Conservation (phyloP, 257 asterid species). For the Solanum verrucosum region DNA sequence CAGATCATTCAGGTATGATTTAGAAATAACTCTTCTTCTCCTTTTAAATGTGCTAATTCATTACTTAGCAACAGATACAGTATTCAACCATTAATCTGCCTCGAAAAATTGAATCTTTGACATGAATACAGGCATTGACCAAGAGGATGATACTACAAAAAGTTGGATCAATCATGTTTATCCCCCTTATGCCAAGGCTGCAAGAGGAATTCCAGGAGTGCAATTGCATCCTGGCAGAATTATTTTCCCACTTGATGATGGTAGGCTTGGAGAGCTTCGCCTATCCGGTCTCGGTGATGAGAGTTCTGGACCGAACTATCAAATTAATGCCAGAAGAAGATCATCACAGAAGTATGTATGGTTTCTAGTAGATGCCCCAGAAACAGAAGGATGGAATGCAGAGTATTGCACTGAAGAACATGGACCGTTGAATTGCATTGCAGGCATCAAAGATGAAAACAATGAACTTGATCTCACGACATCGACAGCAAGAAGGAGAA, state of each 20-base stretch:
- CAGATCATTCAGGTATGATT: constrained; percentile 31
- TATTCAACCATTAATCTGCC: not conserved
- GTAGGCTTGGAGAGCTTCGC: constrained; percentile 80
- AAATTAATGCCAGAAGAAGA: constrained; percentile 35
- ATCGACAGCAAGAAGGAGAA: constrained; percentile 42
- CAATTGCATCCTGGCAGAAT: constrained; percentile 58
- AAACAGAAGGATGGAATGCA: constrained; percentile 90
- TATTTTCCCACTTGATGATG: constrained; percentile 65
- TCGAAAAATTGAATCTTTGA: not conserved
- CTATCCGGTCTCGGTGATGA: constrained; percentile 63
- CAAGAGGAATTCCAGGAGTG: constrained; percentile 49
- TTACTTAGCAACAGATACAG: not conserved
- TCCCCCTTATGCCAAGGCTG: constrained; percentile 66
- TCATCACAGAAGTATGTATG: constrained; percentile 49
- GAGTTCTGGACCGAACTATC: constrained; percentile 39
- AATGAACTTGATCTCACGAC: constrained; percentile 15
- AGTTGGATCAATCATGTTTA: constrained; percentile 66
- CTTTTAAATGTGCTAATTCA: not conserved
- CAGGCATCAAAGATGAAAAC: constrained; percentile 59
- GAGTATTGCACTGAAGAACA: constrained; percentile 74
- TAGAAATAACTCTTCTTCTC: not conserved
- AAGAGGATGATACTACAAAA: constrained; percentile 23
- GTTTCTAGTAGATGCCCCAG: constrained; percentile 79
- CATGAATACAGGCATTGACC: constrained; percentile 29
- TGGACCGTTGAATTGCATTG: constrained; percentile 70